Evolutionary conservation across 768 basidiomycete genomes (phyloP).

Genomic region (Lenzites betulinus): DNA sequence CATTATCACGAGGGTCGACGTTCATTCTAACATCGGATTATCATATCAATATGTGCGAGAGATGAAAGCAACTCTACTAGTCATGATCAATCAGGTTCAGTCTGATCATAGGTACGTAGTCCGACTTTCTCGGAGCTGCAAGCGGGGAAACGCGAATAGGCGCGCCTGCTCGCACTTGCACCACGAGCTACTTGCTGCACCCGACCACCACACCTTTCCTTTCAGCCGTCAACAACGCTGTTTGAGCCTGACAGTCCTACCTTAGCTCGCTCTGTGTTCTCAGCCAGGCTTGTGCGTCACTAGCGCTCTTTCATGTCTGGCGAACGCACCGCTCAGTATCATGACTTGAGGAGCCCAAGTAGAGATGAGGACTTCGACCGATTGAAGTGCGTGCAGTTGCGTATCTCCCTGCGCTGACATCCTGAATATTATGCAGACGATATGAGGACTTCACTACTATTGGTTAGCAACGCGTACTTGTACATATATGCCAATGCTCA

Average conservation of each 20-base stretch:
- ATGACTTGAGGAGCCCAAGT: constrained; percentile 12
- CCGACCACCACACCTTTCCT: no score
- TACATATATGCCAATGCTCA: constrained; percentile 5
- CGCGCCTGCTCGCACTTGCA: neutral
- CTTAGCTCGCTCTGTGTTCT: neutral
- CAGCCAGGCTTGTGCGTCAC: neutral
- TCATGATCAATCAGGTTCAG: no score
- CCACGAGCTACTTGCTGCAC: neutral
- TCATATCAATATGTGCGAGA: no score
- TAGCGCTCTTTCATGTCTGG: constrained; percentile 11
- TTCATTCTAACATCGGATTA: no score
- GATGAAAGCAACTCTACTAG: no score
- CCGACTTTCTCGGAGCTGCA: neutral
- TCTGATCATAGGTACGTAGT: no score
- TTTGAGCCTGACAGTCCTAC: neutral
- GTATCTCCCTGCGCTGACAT: constrained; percentile 24
- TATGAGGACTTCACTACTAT: constrained; percentile 97
- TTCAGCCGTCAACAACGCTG: no score
- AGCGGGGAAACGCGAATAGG: no score
- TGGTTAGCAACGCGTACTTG: constrained; percentile 47
- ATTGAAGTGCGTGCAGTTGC: constrained; percentile 24
- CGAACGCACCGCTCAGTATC: constrained; percentile 12
- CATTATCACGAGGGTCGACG: no score
- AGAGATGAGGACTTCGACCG: constrained; percentile 27
- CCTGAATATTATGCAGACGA: constrained; percentile 49